Evolutionary conservation across 1,284 basidiomycete genomes (phyloP), one percentile per base, ranked within the genome.

Genomic region (Ustilago trichophora): DNA sequence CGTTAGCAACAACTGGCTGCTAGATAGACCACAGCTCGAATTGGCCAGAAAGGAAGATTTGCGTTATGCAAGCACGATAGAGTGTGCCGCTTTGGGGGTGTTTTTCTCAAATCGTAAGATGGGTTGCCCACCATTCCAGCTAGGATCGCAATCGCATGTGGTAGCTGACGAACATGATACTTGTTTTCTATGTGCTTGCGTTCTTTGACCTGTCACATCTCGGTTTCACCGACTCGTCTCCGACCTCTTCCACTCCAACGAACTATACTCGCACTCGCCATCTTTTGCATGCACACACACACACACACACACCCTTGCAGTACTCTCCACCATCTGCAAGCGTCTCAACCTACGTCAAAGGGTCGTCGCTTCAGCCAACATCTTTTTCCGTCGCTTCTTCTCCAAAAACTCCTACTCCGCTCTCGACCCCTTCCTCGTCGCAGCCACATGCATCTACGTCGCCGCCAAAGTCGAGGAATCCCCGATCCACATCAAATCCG

Each of bases 381-480:
- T 97, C 33, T 98, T 93, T 83, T 95, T 98, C 82, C 88, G 90
- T 29, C 86, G 95, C 19, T 98, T 98, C 83, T 98, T 98, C 82
- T 33, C 63, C 49, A 75, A 75, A 34, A 80, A 80, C 47, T 65
- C 71, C 3, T 95, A 93, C 79, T 92, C 90, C 83, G 92, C 96
- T 77, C 94, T 93, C 0, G 93, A 97, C 72, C 92, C 92, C 0
- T 94, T 92, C 76, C 85, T 95, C 44, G 93, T 98, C 34, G 88
- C 93, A 27, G 89, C 93, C 0, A 92, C 93, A 0, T 98, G 94
- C 82, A 89, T 91, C 64, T 98, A 97, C 82, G 89, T 98, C 21
- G 93, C 95, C 3, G 91, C 93, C 4, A 98, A 98, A 82, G 92
- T 93, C 0, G 95, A 98, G 77, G 95, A 98, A 82, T 91, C 90